Conservation (phyloP, 768 basidiomycete species). For the Tricholoma saponaceum region DNA sequence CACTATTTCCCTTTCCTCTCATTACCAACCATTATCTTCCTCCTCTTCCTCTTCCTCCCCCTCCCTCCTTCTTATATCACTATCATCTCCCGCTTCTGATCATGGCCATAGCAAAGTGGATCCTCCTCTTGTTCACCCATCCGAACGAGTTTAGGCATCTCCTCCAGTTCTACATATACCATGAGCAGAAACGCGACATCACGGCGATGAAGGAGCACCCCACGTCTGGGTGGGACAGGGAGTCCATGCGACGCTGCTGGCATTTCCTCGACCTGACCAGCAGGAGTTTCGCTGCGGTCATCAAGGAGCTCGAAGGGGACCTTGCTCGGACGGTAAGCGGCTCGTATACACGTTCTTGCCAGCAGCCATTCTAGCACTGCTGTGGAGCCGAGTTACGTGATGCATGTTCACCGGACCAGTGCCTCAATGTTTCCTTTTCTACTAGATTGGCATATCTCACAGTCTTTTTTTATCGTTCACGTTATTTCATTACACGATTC, state of each 20-base stretch:
- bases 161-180: constrained; percentile 78
- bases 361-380: too few species aligned
- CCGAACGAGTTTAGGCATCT: constrained; percentile 82
- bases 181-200: constrained; percentile 81
- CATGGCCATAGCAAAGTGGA: constrained; percentile 59
- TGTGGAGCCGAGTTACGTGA: background rate
- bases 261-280: constrained; percentile 84
- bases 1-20: background rate
- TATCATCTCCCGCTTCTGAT: constrained; percentile 1
- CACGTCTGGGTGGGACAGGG: constrained; percentile 83
- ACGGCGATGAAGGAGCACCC: constrained; percentile 66
- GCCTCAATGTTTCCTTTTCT: too few species aligned
- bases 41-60: too few species aligned
- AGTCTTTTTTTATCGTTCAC: background rate
- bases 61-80: background rate
- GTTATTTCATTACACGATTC: constrained; percentile 2
- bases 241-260: constrained; percentile 89
- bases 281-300: constrained; percentile 87
- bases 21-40: background rate
- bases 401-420: background rate
- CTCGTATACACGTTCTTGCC: background rate
- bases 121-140: constrained; percentile 69
- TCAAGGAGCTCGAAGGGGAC: constrained; percentile 95
- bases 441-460: too few species aligned
- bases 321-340: constrained; percentile 82